Evolutionary conservation across 208 protist species (phyloP).

Genomic region (Wallacemonas sp.): DNA sequence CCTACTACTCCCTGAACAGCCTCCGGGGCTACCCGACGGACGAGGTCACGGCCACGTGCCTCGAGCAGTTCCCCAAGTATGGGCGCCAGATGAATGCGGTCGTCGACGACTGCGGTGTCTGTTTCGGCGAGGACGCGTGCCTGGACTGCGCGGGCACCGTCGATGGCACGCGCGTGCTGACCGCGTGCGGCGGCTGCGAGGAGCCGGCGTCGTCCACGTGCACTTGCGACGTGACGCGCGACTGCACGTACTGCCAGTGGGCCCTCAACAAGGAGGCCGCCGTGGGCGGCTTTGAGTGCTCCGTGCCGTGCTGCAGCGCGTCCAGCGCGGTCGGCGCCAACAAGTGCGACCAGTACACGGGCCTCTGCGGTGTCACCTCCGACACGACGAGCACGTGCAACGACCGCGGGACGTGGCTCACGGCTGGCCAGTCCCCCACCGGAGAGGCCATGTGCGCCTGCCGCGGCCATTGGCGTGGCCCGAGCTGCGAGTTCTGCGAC

Average conservation of each 20-base stretch:
- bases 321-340: conserved; percentile 16
- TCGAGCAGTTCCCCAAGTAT: background rate
- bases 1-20: conserved; percentile 33
- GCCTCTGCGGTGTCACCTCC: conserved; percentile 23
- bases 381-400: conserved; percentile 20
- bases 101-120: conserved; percentile 41
- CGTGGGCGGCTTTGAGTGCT: conserved; percentile 8
- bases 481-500: conserved; percentile 49
- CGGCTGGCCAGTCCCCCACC: conserved; percentile 33
- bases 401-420: conserved; percentile 33
- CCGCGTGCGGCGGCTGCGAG: conserved; percentile 36
- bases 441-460: conserved; percentile 41
- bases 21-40: conserved; percentile 18
- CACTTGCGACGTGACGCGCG: conserved; percentile 25
- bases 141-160: conserved; percentile 36
- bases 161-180: conserved; percentile 15
- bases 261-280: conserved; percentile 6
- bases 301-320: background rate
- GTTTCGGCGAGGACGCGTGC: conserved; percentile 41
- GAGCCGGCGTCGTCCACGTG: conserved; percentile 20
- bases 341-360: conserved; percentile 36
- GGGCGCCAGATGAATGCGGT: conserved; percentile 43
- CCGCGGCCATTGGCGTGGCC: conserved; percentile 47
- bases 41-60: conserved; percentile 22
- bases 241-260: conserved; percentile 49